Evolutionary conservation across 495 filamentous ascomycete genomes (phyloP).

Genomic region (Trichoderma parareesei): DNA sequence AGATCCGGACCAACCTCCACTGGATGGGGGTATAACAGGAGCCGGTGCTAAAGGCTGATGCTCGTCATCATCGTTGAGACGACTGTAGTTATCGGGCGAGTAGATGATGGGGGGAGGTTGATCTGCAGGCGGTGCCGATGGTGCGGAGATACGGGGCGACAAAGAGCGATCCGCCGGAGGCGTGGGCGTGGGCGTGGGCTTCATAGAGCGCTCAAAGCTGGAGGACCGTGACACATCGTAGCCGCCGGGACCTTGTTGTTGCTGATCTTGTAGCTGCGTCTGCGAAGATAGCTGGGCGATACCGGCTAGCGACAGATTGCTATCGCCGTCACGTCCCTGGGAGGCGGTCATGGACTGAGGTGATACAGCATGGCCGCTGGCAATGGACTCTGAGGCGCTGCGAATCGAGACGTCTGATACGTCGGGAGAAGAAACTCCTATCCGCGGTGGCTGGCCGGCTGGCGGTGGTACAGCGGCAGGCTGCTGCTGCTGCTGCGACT

Average conservation of each 20-base stretch:
- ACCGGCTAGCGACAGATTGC: background rate
- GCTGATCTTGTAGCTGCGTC: background rate
- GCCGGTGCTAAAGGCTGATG: background rate
- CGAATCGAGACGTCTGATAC: background rate
- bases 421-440: background rate
- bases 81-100: slow-evolving; percentile 72
- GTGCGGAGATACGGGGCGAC: background rate
- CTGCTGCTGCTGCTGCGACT: slow-evolving; percentile 5
- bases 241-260: background rate
- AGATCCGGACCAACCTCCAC: background rate
- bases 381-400: background rate
- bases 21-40: background rate
- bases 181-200: background rate
- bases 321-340: background rate
- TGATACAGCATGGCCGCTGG: background rate
- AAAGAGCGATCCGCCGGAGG: background rate
- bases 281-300: background rate
- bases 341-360: background rate
- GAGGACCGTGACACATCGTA: background rate
- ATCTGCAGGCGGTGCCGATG: background rate
- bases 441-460: background rate
- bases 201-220: background rate
- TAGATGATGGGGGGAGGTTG: slow-evolving; percentile 58
- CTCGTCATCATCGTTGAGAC: slow-evolving; percentile 56
- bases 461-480: slow-evolving; percentile 2